phyloP scores from a whole-genome alignment of 148 eudicot species.

The Vaccinium vitisidaea region DNA sequence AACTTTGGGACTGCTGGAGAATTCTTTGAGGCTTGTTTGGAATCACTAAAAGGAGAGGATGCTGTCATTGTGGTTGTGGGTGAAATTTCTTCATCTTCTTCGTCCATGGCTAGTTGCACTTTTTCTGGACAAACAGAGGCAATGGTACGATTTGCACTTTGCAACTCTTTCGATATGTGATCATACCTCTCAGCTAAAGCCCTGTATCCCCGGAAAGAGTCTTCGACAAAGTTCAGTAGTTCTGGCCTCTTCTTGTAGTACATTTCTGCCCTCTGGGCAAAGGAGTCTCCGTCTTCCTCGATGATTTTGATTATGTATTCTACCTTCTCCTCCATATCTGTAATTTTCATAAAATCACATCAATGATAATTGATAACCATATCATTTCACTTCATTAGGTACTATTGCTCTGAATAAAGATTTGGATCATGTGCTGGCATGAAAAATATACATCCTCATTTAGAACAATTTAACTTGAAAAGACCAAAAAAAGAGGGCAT shows the following conservation, averaged over 20 bases:
- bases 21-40: slow-evolving; percentile 19
- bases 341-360: slow-evolving; percentile 6
- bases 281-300: slow-evolving; percentile 91
- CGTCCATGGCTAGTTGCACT: slow-evolving; percentile 51
- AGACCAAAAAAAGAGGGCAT: background rate
- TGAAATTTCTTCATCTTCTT: slow-evolving; percentile 52
- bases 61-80: slow-evolving; percentile 17
- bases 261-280: slow-evolving; percentile 83
- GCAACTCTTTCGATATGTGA: slow-evolving; percentile 70
- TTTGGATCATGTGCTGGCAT: background rate
- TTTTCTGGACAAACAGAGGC: slow-evolving; percentile 75
- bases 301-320: slow-evolving; percentile 67
- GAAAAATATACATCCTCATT: no score
- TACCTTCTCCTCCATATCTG: slow-evolving; percentile 89
- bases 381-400: background rate
- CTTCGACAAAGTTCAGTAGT: slow-evolving; percentile 67
- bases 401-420: background rate
- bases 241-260: slow-evolving; percentile 89
- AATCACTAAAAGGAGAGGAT: slow-evolving; percentile 30
- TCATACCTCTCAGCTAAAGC: slow-evolving; percentile 89
- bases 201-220: slow-evolving; percentile 65
- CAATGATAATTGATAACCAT: background rate
- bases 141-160: slow-evolving; percentile 75
- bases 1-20: slow-evolving; percentile 33
- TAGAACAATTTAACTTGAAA: background rate